A percentile compares a stretch with the other conserved stretches of the same genome.
phyloP scores from a whole-genome alignment of 495 filamentous ascomycete species.

The Cercophora scortea region DNA sequence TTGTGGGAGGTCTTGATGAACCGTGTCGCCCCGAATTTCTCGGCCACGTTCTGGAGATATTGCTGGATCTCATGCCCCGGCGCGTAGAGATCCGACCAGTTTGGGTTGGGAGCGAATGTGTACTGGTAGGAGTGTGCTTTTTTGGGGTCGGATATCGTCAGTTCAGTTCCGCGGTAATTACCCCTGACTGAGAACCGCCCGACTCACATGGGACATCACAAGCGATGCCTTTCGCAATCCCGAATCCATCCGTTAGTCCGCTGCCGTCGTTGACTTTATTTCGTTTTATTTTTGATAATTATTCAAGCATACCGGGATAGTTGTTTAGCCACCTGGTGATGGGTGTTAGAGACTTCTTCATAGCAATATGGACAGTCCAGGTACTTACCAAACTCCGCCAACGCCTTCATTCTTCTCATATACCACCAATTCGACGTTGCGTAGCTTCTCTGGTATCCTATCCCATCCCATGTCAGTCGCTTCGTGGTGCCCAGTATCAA shows the following conservation, averaged over 20 bases:
- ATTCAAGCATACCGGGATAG: conserved; percentile 32
- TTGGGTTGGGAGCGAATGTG: conserved; percentile 56
- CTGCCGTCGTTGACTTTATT: not conserved
- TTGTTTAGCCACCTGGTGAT: conserved; percentile 29
- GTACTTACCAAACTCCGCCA: conserved; percentile 33
- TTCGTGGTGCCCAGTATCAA: too few species aligned
- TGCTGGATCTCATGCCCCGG: conserved; percentile 56
- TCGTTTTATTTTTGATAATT: not conserved
- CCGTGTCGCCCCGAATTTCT: conserved; percentile 49
- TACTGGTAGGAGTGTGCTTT: conserved; percentile 53
- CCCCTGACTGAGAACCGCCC: not conserved
- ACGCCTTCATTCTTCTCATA: conserved; percentile 37
- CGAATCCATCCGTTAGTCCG: not conserved
- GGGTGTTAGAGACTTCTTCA: too few species aligned
- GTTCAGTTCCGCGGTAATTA: not conserved
- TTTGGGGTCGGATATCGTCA: not conserved
- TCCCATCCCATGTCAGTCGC: not conserved
- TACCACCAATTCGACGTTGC: conserved; percentile 33
- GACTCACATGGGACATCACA: conserved; percentile 35
- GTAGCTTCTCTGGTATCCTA: conserved; percentile 34
- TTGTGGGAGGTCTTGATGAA: conserved; percentile 34
- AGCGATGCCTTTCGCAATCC: conserved; percentile 22
- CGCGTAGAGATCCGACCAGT: conserved; percentile 58
- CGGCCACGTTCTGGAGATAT: conserved; percentile 50
- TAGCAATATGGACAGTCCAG: too few species aligned